These are phyloP conservation scores for Sclerotinia glacialis DNA, from an alignment of 2,329 filamentous ascomycete genomes.

Conservation along the genomic window DNA sequence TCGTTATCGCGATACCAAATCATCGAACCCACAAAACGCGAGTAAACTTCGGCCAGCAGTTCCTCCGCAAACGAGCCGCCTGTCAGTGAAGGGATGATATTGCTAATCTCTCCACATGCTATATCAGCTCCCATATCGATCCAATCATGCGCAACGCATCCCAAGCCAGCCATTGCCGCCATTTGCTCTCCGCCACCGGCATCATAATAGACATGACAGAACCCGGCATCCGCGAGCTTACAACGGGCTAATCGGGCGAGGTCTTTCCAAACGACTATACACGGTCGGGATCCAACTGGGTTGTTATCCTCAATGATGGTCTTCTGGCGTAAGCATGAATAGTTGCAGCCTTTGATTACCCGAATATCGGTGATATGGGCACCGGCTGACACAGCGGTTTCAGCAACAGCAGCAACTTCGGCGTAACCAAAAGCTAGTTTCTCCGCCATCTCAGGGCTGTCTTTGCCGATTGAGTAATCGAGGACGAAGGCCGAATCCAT, in stretches of 20 bases:
- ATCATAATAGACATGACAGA: slow-evolving; percentile 15
- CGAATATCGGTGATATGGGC: slow-evolving; percentile 10
- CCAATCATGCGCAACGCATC: background rate
- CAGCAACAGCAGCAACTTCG: background rate
- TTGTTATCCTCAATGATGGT: background rate
- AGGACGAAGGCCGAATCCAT: slow-evolving; percentile 8
- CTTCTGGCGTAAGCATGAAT: slow-evolving; percentile 14
- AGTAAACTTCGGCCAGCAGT: slow-evolving; percentile 3
- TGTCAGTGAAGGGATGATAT: slow-evolving; percentile 6
- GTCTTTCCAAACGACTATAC: slow-evolving; percentile 1
- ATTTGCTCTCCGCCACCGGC: background rate
- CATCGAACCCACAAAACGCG: background rate
- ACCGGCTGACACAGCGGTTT: background rate
- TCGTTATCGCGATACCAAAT: slow-evolving; percentile 19
- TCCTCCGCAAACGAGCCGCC: slow-evolving; percentile 4
- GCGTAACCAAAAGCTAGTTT: background rate
- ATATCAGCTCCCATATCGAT: slow-evolving; percentile 8
- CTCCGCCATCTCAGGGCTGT: background rate
- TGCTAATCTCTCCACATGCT: slow-evolving; percentile 4
- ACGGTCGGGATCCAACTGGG: background rate
- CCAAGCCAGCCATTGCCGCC: slow-evolving; percentile 1
- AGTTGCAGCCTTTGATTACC: slow-evolving; percentile 10
- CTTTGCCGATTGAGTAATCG: slow-evolving; percentile 15
- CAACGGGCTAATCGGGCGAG: slow-evolving; percentile 4
- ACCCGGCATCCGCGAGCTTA: slow-evolving; percentile 5